Evolutionary conservation across 805 yeast genomes (phyloP).

Genomic region (Candida railenensis): DNA sequence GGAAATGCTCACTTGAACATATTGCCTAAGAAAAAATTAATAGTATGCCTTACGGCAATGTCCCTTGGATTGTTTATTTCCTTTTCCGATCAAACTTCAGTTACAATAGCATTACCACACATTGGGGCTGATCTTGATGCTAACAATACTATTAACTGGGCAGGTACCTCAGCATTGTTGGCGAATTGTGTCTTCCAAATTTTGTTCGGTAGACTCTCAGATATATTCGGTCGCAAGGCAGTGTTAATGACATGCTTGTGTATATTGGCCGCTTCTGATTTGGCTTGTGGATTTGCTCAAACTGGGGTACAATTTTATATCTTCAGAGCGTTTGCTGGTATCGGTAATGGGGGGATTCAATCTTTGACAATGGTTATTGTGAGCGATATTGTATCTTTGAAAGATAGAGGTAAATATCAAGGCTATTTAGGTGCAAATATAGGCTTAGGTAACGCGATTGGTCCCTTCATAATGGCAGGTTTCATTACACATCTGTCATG

Average conservation of each 20-base stretch:
- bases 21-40: conserved; percentile 31
- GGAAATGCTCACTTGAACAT: conserved; percentile 41
- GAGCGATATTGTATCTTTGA: conserved; percentile 54
- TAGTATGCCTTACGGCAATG: conserved; percentile 32
- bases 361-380: conserved; percentile 52
- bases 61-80: conserved; percentile 37
- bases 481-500: conserved; percentile 45
- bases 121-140: conserved; percentile 47
- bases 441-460: conserved; percentile 50
- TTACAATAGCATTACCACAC: conserved; percentile 43
- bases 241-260: conserved; percentile 44
- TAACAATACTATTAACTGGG: conserved; percentile 55
- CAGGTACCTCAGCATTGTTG: conserved; percentile 67
- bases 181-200: conserved; percentile 77
- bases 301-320: conserved; percentile 45
- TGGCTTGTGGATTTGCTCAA: conserved; percentile 40
- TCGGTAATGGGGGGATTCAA: conserved; percentile 58
- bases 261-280: conserved; percentile 46
- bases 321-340: conserved; percentile 56
- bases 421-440: conserved; percentile 52
- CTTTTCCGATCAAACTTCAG: conserved; percentile 45
- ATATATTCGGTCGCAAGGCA: conserved; percentile 56
- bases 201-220: conserved; percentile 67
- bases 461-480: conserved; percentile 55
- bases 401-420: conserved; percentile 53